Evolutionary conservation across 768 basidiomycete species (phyloP).

Genomic region (Termitomyces sp.): DNA sequence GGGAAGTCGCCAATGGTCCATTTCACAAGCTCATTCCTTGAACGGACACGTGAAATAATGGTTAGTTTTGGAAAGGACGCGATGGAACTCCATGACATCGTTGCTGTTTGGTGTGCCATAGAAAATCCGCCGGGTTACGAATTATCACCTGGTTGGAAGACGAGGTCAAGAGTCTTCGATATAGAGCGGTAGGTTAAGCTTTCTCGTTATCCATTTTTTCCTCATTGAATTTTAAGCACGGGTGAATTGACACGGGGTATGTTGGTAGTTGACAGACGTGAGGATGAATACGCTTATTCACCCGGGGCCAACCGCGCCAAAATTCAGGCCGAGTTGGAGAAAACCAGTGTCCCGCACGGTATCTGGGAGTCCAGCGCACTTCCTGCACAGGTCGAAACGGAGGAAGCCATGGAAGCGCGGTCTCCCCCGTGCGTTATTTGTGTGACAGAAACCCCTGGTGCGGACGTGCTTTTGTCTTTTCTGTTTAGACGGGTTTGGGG

Average conservation of each 20-base stretch:
- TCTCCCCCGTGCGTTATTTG: conserved; percentile 34
- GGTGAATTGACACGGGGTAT: conserved; percentile 85
- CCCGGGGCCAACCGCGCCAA: conserved; percentile 61
- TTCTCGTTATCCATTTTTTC: not conserved
- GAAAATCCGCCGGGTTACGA: conserved; percentile 48
- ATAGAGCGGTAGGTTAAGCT: conserved; percentile 54
- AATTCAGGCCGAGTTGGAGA: conserved; percentile 49
- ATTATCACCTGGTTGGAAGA: conserved; percentile 51
- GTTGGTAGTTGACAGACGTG: conserved; percentile 78
- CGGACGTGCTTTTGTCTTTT: conserved; percentile 37
- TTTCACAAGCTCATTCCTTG: conserved; percentile 77
- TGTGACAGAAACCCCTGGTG: conserved; percentile 62
- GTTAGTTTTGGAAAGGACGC: conserved; percentile 74
- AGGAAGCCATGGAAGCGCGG: conserved; percentile 18
- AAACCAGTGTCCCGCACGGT: conserved; percentile 22
- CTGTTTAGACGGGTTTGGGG: conserved; percentile 58
- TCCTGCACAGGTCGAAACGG: conserved; percentile 50
- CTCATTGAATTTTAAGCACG: conserved; percentile 22
- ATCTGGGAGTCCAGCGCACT: conserved; percentile 44
- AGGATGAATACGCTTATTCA: conserved; percentile 56
- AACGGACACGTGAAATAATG: conserved; percentile 73
- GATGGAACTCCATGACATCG: conserved; percentile 88
- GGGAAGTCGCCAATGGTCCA: conserved; percentile 59
- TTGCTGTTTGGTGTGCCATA: conserved; percentile 84
- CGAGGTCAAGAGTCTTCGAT: conserved; percentile 48